Evolutionary conservation across 75 land plant species (phyloP), one percentile per base, ranked within the genome.

Genomic region (Pinus taeda): DNA sequence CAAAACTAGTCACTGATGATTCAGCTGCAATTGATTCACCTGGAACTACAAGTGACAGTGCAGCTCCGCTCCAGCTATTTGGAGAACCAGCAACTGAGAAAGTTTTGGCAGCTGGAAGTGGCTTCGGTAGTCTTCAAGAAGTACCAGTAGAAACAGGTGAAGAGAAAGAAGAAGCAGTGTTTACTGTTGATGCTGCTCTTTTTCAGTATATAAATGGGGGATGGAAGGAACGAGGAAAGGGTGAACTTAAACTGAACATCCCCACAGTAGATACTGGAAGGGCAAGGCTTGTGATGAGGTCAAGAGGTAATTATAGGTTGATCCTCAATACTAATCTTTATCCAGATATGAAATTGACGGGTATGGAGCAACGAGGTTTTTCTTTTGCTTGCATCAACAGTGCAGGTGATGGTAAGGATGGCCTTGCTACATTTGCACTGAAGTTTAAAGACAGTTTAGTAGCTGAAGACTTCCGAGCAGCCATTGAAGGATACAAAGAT

Each of bases 191-290:
- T 74, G 87, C 86, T 14, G 57, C 81, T 6, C 81, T 85, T 15
- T 85, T 82, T 66, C 81, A 85, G 78, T 85, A 84, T 62, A 66
- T 82, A 57, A 85, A 79, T 60, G 79, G 83, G 22, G 77, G 71
- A 57, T 85, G 87, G 87, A 85, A 85, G 75, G 87, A 85, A 62
- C 81, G 87, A 4, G 87, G 87, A 57, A 85, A 84, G 60, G 87
- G 87, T 8, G 87, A 85, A 74, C 58, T 85, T 4, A 73, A 53
- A 42, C 33, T 85, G 17, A 85, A 84, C 45, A 45, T 79, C 20
- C 70, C 86, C 11, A 82, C 83, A 72, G 87, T 73, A 14, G 71
- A 58, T 57, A 39, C 24, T 53, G 72, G 78, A 61, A 85, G 77
- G 78, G 59, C 87, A 22, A 72, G 87, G 57, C 80, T 85, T 18